Conservation (phyloP, 306 rosid species). For the Cyclanthera cordifolia region DNA sequence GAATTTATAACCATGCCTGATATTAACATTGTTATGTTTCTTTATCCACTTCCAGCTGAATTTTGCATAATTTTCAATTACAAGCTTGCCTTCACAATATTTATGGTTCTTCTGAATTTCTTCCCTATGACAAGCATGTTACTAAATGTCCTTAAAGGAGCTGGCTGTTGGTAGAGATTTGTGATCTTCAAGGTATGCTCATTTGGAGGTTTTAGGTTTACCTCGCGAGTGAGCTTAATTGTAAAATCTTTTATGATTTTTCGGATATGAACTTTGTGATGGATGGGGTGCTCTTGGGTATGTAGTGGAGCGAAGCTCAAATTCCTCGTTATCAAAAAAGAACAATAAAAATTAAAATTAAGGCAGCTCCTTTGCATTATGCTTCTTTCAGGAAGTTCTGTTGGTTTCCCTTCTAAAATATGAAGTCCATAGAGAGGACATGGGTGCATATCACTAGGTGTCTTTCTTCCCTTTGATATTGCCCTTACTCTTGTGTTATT, state of each 20-base stretch:
- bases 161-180: too few relatives aligned
- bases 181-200: too few relatives aligned
- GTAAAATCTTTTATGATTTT: too few relatives aligned
- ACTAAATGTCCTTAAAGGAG: not conserved
- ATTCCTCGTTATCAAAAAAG: too few relatives aligned
- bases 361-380: not conserved
- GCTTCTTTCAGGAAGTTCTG: not conserved
- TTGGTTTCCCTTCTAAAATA: not conserved
- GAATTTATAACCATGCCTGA: not conserved
- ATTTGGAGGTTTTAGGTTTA: too few relatives aligned
- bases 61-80: not conserved
- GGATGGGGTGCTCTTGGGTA: too few relatives aligned
- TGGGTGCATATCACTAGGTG: not conserved
- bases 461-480: not conserved
- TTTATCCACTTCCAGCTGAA: not conserved
- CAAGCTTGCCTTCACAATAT: not conserved
- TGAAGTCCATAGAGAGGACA: not conserved
- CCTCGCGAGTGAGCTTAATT: too few relatives aligned
- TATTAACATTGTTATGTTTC: too few relatives aligned
- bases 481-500: not conserved
- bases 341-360: not conserved
- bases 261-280: too few relatives aligned
- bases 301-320: too few relatives aligned
- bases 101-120: conserved; percentile 1
- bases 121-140: not conserved